phyloP scores from a whole-genome alignment of 768 basidiomycete genomes.

The Lentinula raphanica region DNA sequence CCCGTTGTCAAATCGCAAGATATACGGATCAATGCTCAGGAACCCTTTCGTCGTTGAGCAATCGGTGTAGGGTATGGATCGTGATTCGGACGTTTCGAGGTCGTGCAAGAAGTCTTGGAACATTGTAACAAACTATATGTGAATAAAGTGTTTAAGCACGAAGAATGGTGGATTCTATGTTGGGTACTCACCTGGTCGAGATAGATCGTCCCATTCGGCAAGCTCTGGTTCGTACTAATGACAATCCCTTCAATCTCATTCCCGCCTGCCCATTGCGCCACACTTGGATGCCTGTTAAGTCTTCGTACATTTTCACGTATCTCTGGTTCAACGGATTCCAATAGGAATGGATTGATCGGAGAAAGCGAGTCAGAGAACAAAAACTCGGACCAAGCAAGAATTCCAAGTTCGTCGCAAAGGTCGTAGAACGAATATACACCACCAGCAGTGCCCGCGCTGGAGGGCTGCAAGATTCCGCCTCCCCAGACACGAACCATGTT shows the following conservation, averaged over 20 bases:
- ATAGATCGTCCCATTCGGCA: conserved; percentile 41
- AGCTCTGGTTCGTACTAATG: conserved; percentile 26
- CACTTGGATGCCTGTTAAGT: conserved; percentile 52
- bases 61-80: conserved; percentile 47
- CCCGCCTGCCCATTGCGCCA: conserved; percentile 55
- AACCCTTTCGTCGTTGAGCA: conserved; percentile 56
- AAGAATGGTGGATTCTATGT: not conserved
- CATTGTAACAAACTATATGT: conserved; percentile 38
- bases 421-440: conserved; percentile 55
- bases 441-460: conserved; percentile 29
- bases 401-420: conserved; percentile 54
- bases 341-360: conserved; percentile 48
- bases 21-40: conserved; percentile 51
- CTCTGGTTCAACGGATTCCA: conserved; percentile 48
- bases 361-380: conserved; percentile 56
- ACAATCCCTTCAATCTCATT: conserved; percentile 59
- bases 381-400: conserved; percentile 58
- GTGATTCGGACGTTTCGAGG: conserved; percentile 45
- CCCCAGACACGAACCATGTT: conserved; percentile 65
- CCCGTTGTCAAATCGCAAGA: conserved; percentile 43
- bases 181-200: conserved; percentile 19
- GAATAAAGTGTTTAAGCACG: not conserved
- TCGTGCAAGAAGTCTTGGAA: conserved; percentile 50
- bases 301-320: conserved; percentile 53
- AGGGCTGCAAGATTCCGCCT: conserved; percentile 49